Evolutionary conservation across 257 asterid species (phyloP).

Genomic region (Solanum dulcamara): DNA sequence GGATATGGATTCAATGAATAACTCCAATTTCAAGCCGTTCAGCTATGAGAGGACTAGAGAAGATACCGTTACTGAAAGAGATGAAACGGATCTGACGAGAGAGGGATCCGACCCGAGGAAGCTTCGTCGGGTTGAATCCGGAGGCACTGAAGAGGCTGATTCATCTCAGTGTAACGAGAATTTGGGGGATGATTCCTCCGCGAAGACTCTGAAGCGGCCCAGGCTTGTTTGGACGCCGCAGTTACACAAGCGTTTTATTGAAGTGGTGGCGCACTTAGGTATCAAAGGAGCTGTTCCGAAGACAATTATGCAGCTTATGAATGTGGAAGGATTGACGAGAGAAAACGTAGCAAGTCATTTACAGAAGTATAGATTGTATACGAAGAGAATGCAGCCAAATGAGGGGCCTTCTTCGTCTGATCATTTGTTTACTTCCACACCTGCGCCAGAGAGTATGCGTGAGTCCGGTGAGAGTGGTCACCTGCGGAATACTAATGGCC

Average conservation of each 20-base stretch:
- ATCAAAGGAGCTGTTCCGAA: slow-evolving; percentile 78
- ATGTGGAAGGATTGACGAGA: slow-evolving; percentile 83
- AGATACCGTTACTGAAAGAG: slow-evolving; percentile 13
- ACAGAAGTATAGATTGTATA: slow-evolving; percentile 75
- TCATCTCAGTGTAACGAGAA: slow-evolving; percentile 25
- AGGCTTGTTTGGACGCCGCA: slow-evolving; percentile 96
- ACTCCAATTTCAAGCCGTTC: slow-evolving; percentile 28
- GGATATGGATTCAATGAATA: slow-evolving; percentile 8
- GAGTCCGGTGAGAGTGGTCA: slow-evolving; percentile 40
- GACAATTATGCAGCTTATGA: slow-evolving; percentile 92
- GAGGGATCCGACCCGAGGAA: slow-evolving; percentile 60
- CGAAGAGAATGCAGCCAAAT: slow-evolving; percentile 71
- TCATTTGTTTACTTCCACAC: slow-evolving; percentile 67
- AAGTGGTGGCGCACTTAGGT: slow-evolving; percentile 80
- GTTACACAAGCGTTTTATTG: slow-evolving; percentile 83
- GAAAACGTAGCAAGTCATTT: slow-evolving; percentile 92
- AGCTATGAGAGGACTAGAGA: slow-evolving; percentile 10
- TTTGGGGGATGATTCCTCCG: slow-evolving; percentile 39
- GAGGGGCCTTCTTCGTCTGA: slow-evolving; percentile 69
- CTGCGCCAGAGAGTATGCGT: slow-evolving; percentile 61
- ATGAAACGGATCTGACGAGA: slow-evolving; percentile 23
- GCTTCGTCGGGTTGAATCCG: slow-evolving; percentile 27
- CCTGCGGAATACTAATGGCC: slow-evolving; percentile 19
- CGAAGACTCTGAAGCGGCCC: slow-evolving; percentile 57
- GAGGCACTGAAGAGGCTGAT: slow-evolving; percentile 26